phyloP scores from a whole-genome alignment of 1,139 yeast genomes.

The Williopsis jadinii region DNA sequence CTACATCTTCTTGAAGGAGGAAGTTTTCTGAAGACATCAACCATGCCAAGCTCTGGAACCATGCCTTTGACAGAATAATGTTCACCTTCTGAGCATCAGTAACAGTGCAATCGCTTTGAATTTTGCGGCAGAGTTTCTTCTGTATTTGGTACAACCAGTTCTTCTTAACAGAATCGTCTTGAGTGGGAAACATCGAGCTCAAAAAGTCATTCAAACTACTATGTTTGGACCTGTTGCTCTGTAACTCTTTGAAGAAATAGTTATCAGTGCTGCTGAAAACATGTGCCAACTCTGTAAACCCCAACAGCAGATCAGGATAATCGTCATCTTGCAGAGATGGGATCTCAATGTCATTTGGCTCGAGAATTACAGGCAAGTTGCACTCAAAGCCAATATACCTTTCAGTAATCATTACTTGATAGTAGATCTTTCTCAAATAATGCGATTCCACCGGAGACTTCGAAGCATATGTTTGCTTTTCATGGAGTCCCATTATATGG shows the following conservation, averaged over 20 bases:
- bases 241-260: slow-evolving; percentile 16
- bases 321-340: slow-evolving; percentile 19
- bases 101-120: slow-evolving; percentile 6
- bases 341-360: slow-evolving; percentile 16
- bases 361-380: slow-evolving; percentile 17
- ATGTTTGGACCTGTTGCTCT: neutral
- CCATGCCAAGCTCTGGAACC: slow-evolving; percentile 22
- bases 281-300: slow-evolving; percentile 18
- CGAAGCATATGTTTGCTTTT: slow-evolving; percentile 10
- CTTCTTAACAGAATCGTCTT: slow-evolving; percentile 13
- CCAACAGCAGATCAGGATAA: slow-evolving; percentile 18
- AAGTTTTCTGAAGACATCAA: slow-evolving; percentile 17
- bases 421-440: slow-evolving; percentile 18
- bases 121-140: slow-evolving; percentile 11
- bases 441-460: slow-evolving; percentile 15
- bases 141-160: slow-evolving; percentile 18
- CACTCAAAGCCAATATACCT: slow-evolving; percentile 17
- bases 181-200: slow-evolving; percentile 11
- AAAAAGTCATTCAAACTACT: slow-evolving; percentile 8
- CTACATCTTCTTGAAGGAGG: slow-evolving; percentile 6
- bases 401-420: slow-evolving; percentile 17
- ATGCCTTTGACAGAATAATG: slow-evolving; percentile 18
- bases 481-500: slow-evolving; percentile 17
- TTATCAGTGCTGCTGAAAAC: slow-evolving; percentile 20
- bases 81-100: slow-evolving; percentile 19